phyloP scores from a whole-genome alignment of 176 grass and related monocot genomes.

The Eragrostis nindensis region DNA sequence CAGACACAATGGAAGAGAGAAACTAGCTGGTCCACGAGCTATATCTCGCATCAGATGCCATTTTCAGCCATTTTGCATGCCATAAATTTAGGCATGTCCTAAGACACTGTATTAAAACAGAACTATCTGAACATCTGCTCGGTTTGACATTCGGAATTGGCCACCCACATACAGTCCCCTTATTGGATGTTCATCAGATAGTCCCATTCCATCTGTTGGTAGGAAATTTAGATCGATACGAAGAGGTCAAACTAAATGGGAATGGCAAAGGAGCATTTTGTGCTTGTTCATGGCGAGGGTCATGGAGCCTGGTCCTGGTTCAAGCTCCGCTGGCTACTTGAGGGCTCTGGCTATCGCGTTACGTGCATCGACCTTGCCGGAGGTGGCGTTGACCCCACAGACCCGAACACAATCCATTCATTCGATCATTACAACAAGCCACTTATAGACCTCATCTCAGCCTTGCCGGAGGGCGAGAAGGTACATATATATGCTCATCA shows the following conservation, averaged over 20 bases:
- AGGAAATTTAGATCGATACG: not conserved
- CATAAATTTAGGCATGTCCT: constrained; percentile 26
- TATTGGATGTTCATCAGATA: constrained; percentile 23
- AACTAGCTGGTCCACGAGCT: constrained; percentile 22
- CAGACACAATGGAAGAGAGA: not conserved
- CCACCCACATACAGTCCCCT: constrained; percentile 1
- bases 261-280: constrained; percentile 30
- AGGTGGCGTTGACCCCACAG: constrained; percentile 50
- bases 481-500: not conserved
- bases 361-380: constrained; percentile 63
- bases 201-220: not conserved
- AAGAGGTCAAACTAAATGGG: not conserved
- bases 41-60: not conserved
- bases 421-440: constrained; percentile 62
- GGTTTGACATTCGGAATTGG: constrained; percentile 19
- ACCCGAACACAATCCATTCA: constrained; percentile 42
- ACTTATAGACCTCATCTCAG: constrained; percentile 50
- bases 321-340: constrained; percentile 62
- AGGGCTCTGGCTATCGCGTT: constrained; percentile 50
- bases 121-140: not conserved
- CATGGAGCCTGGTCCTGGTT: constrained; percentile 82
- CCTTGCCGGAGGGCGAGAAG: constrained; percentile 46
- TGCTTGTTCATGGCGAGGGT: constrained; percentile 71
- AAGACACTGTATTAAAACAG: constrained; percentile 10
- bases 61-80: constrained; percentile 6